These are phyloP conservation scores for Diplodia sapinea DNA, from an alignment of 2,329 filamentous ascomycete genomes.

Conservation along the genomic window DNA sequence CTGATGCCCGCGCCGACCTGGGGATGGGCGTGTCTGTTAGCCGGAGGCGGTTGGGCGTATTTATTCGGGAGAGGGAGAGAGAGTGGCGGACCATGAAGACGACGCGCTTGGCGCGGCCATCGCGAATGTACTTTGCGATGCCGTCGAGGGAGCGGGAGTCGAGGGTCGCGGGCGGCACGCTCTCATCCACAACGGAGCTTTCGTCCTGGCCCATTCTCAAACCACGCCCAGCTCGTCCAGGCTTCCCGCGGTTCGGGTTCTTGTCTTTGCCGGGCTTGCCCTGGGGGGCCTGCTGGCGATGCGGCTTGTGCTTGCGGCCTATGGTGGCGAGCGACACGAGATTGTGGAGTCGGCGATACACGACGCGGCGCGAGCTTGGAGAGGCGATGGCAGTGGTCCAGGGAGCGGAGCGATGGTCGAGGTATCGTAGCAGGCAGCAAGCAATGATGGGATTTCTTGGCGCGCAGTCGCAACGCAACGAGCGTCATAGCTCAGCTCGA, in stretches of 20 bases:
- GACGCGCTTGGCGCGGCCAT: slow-evolving; percentile 70
- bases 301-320: slow-evolving; percentile 57
- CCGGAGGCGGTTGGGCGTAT: neutral
- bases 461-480: neutral
- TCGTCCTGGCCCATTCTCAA: slow-evolving; percentile 84
- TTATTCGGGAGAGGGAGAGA: too few relatives aligned
- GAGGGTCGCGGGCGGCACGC: slow-evolving; percentile 68
- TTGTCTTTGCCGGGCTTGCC: slow-evolving; percentile 38
- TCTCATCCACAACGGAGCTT: slow-evolving; percentile 72
- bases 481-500: neutral
- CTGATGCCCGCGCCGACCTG: slow-evolving; percentile 86
- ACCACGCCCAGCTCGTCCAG: slow-evolving; percentile 36
- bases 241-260: slow-evolving; percentile 38
- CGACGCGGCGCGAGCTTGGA: neutral
- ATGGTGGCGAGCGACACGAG: slow-evolving; percentile 47
- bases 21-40: neutral
- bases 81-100: slow-evolving; percentile 71
- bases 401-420: too few relatives aligned
- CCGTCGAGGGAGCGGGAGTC: slow-evolving; percentile 71
- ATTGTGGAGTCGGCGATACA: neutral
- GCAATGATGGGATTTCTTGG: neutral
- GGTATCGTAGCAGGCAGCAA: neutral
- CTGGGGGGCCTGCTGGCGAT: slow-evolving; percentile 43
- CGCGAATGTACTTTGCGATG: slow-evolving; percentile 80
- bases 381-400: neutral